Base-by-base conservation (phyloP, 202 grass and related monocot genomes). In the Musa balbisiana region DNA sequence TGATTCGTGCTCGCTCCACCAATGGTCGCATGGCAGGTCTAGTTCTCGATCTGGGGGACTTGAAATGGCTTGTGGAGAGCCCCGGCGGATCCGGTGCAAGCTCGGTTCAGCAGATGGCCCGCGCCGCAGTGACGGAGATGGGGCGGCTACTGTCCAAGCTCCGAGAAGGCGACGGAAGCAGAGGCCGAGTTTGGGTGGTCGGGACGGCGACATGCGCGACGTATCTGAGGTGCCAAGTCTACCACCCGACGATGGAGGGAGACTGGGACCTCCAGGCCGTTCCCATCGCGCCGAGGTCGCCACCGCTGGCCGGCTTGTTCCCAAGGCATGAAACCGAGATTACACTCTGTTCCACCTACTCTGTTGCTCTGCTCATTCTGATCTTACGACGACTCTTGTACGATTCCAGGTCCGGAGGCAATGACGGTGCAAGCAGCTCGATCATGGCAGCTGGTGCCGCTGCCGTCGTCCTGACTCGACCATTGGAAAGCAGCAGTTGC, bases 221-320 rank as follows among this genome's bases (percentile, higher is more conserved):
- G 19, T 98, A 98, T 49, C 80, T 98, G 9, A 87, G 90, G 51
- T 92, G 72, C 77, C 95, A 94, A 75, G 95, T 98, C 55, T 92
- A 98, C 14, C 89, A 94, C 84, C 87, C 91, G 9, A 69, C 81
- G 12, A 83, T 98, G 80, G 95, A 98, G 85, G 82, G 13, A 11
- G 91, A 98, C 12, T 98, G 95, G 95, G 91, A 94, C 73, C 78
- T 98, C 26, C 90, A 98, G 78, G 95, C 86, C 1, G 80, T 98
- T 23, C 95, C 95, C 76, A 82, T 98, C 75, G 78, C 85, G 9
- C 85, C 85, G 0, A 82, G 69, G 49, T 72, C 82, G 16, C 33
- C 14, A 14, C 55, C 59, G 49, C 49, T 17, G 17, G 9, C 67
- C 67, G 43, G 67, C 10, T 70, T 70, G 71, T 75, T 83, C 1